Percentiles rank a stretch among this genome's conserved stretches.
phyloP scores from a whole-genome alignment of 2,329 filamentous ascomycete species.

The Domatiomyces catenatus region DNA sequence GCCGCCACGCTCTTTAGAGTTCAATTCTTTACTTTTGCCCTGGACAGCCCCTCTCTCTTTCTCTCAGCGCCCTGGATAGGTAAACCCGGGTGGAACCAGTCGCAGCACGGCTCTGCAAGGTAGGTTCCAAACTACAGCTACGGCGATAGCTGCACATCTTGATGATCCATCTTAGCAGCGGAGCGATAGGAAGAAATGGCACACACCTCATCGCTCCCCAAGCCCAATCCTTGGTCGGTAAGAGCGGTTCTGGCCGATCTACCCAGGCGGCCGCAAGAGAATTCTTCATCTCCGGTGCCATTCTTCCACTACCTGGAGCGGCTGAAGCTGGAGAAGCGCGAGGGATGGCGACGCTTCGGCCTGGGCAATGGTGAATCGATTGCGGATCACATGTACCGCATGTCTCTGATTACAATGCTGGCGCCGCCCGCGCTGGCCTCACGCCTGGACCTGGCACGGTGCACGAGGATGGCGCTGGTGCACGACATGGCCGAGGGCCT shows the following conservation, averaged over 20 bases:
- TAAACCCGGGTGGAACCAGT: not conserved
- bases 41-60: not conserved
- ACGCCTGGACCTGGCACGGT: constrained; percentile 61
- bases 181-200: constrained; percentile 5
- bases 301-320: constrained; percentile 93
- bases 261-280: constrained; percentile 42
- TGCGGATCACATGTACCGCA: constrained; percentile 98
- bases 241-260: constrained; percentile 49
- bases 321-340: constrained; percentile 89
- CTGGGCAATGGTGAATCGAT: constrained; percentile 72
- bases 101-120: not conserved
- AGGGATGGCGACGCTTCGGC: constrained; percentile 84
- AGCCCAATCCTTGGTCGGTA: constrained; percentile 19
- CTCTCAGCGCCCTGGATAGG: not conserved
- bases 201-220: constrained; percentile 14
- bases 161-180: not conserved
- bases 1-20: not conserved
- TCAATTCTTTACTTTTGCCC: not conserved
- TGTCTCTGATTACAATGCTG: constrained; percentile 91
- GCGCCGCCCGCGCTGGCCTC: constrained; percentile 59
- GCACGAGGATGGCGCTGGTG: constrained; percentile 87
- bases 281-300: constrained; percentile 58
- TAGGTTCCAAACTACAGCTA: not conserved
- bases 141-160: not conserved
- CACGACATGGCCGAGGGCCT: constrained; percentile 96